phyloP scores from a whole-genome alignment of 2,329 filamentous ascomycete species.

The Harringtonia lauricola region DNA sequence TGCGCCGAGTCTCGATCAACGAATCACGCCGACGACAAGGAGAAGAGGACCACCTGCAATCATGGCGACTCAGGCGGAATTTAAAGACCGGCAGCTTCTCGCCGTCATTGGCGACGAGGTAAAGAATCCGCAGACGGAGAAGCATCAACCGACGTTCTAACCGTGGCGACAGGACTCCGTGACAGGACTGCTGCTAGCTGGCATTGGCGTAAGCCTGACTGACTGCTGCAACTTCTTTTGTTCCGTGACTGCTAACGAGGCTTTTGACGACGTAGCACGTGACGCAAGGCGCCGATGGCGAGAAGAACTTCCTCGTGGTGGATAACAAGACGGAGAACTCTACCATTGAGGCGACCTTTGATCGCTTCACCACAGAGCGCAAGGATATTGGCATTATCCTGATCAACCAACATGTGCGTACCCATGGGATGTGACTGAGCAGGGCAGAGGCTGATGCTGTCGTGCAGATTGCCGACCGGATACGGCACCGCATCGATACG shows the following conservation, averaged over 20 bases:
- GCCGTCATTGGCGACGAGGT: constrained; percentile 98
- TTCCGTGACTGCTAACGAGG: not conserved
- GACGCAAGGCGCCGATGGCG: constrained; percentile 72
- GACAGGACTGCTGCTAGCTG: constrained; percentile 87
- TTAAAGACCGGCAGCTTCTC: constrained; percentile 85
- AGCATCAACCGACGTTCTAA: not conserved
- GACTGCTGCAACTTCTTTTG: too few relatives aligned
- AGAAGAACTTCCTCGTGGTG: constrained; percentile 98
- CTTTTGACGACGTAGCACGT: constrained; percentile 57
- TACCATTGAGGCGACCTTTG: constrained; percentile 82
- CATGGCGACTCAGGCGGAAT: constrained; percentile 35
- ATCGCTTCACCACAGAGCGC: constrained; percentile 74
- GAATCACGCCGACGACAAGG: not conserved
- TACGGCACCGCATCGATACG: constrained; percentile 79
- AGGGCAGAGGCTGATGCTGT: not conserved
- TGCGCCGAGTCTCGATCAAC: too few relatives aligned
- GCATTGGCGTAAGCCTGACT: constrained; percentile 84
- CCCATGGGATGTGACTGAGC: not conserved
- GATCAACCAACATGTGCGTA: constrained; percentile 89
- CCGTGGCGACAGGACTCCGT: constrained; percentile 64
- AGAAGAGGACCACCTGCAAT: not conserved
- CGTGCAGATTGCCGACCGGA: constrained; percentile 76
- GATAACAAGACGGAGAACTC: constrained; percentile 85
- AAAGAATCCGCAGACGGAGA: constrained; percentile 10
- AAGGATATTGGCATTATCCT: constrained; percentile 96